phyloP scores from a whole-genome alignment of 306 rosid species.

The Citrullus colocynthis region DNA sequence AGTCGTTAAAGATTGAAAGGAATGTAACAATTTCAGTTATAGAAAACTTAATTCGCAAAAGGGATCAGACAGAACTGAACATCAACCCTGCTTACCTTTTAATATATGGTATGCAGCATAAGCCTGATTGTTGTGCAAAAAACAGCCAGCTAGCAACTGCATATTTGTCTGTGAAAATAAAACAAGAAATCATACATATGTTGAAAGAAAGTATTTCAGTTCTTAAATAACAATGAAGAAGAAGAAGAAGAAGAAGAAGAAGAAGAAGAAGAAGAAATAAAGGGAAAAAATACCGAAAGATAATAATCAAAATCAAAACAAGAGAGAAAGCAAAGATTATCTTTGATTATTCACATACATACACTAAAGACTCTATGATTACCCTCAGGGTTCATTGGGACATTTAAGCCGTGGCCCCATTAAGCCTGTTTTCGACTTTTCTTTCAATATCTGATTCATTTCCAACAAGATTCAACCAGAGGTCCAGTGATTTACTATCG shows the following conservation, averaged over 20 bases:
- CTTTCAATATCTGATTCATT: not conserved
- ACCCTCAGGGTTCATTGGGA: not conserved
- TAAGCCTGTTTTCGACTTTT: not conserved
- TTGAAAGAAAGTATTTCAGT: conserved; percentile 7
- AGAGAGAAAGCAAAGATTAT: not conserved
- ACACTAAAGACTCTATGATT: not conserved
- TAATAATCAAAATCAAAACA: not conserved
- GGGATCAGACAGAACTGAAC: not conserved
- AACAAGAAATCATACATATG: conserved; percentile 4
- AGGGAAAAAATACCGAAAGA: not conserved
- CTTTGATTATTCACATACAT: not conserved
- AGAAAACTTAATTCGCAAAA: not conserved
- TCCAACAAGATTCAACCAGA: not conserved
- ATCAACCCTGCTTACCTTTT: conserved; percentile 45
- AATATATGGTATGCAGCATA: conserved; percentile 77
- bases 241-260: no score
- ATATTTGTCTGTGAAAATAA: conserved; percentile 49
- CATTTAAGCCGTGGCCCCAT: not conserved
- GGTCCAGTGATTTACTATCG: not conserved
- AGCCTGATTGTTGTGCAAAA: conserved; percentile 78
- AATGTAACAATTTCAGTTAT: not conserved
- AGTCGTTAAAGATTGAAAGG: conserved; percentile 1
- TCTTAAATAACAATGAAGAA: not conserved
- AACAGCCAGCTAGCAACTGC: conserved; percentile 83
- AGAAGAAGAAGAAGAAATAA: no score